Evolutionary conservation across 139 green algal genomes (phyloP), one percentile per base, ranked within the genome.

Genomic region (Parachlorella kessleri): DNA sequence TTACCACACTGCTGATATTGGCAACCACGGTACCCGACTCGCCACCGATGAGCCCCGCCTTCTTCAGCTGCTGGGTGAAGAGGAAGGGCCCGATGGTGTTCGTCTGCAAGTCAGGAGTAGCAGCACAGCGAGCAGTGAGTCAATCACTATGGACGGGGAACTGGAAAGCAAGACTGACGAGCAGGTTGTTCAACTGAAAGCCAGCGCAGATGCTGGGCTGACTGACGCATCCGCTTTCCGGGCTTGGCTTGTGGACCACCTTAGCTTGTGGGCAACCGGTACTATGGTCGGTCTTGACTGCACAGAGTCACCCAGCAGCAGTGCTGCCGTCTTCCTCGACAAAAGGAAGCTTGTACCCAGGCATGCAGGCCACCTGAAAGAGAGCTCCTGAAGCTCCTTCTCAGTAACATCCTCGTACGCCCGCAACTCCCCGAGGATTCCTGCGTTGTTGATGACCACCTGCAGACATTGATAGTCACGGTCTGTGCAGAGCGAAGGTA

Each of bases 1-100:
- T 70, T 35, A 70, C 65, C 8, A 28, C 14, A 35, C 65, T 70
- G 65, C 65, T 70, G 33, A 70, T 70, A 35, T 70, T 70, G 65
- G 65, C 65, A n/a, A n/a, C n/a, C 1, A 70, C 65, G 6, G 33
- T 70, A 14, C 28, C 32, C 6, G 65, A 35, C 65, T 70, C 33
- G 33, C 65, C 65, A 36, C n/a, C n/a, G n/a, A 70, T 18, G 33
- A 70, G 65, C 14, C 33, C 32, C 3, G 28, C 28, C 24, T 37
- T 37, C 2, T 21, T 33, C 32, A 70, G 65, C 33, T 70, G 28
- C 33, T 70, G 65, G 4, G 65, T 70, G 32, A 70, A 14, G 8
- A 70, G 65, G 65, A 70, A 70, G 1, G 65, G 65, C 6, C 65
- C 65, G 28, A 35, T 21, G 7, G 26, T 41, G 65, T 42, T 10